A percentile compares a stretch with the other conserved stretches of the same genome.
Conservation (phyloP, 257 asterid genomes). For the Nicotiana undulata region DNA sequence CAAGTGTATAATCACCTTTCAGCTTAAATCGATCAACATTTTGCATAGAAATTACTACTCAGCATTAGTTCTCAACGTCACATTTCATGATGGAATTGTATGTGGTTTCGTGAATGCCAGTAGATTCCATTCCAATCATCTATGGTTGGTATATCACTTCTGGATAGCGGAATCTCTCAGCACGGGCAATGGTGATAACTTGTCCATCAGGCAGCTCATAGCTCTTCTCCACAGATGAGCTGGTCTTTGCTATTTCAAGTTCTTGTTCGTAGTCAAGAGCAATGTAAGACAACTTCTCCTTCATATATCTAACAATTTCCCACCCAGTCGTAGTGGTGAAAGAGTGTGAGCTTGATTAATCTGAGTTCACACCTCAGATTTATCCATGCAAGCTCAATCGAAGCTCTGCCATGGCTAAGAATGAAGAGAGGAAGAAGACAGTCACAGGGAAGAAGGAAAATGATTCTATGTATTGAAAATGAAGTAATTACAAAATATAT, state of each 20-base stretch:
- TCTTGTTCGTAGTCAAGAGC: slow-evolving; percentile 77
- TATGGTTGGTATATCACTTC: slow-evolving; percentile 75
- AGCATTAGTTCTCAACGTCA: background rate
- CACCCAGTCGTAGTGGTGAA: slow-evolving; percentile 76
- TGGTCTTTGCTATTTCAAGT: slow-evolving; percentile 55
- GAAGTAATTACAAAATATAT: too few species aligned
- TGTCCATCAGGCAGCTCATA: slow-evolving; percentile 38
- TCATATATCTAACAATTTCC: slow-evolving; percentile 74
- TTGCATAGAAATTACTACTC: background rate
- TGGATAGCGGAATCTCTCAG: slow-evolving; percentile 78
- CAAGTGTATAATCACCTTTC: too few species aligned
- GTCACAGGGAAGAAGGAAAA: too few species aligned
- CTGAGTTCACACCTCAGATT: too few species aligned
- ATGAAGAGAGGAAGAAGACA: too few species aligned
- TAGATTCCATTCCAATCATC: slow-evolving; percentile 76
- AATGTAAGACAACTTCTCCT: slow-evolving; percentile 76
- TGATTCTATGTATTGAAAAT: too few species aligned
- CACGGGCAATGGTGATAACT: slow-evolving; percentile 44
- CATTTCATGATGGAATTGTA: too few species aligned
- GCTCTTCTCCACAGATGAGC: slow-evolving; percentile 74
- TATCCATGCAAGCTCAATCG: too few species aligned
- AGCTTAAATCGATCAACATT: background rate
- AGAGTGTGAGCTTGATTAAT: too few species aligned
- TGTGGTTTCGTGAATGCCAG: slow-evolving; percentile 64
- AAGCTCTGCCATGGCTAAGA: too few species aligned